Percentiles rank a stretch among this genome's conserved stretches.
phyloP scores from a whole-genome alignment of 768 basidiomycete species.

The Lepiota venenata region DNA sequence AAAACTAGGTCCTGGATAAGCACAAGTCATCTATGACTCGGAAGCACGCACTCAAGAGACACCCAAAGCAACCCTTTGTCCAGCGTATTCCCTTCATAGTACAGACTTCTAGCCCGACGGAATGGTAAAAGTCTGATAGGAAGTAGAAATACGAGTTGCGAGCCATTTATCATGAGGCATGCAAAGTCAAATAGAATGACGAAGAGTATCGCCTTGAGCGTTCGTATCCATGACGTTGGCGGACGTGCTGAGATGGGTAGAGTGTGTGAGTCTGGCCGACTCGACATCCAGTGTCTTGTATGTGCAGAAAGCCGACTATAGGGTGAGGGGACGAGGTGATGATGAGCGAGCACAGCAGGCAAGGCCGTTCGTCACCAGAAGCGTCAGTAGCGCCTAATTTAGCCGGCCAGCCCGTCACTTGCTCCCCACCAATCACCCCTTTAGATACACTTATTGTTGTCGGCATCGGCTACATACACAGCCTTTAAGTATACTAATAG shows the following conservation, averaged over 20 bases:
- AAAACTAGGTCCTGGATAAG: conserved; percentile 45
- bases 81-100: conserved; percentile 71
- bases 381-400: background rate
- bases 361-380: background rate
- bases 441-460: background rate
- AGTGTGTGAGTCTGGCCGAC: conserved; percentile 29
- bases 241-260: conserved; percentile 55
- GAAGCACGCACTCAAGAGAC: conserved; percentile 58
- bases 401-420: background rate
- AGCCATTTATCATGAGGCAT: conserved; percentile 65
- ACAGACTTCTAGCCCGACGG: conserved; percentile 47
- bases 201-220: conserved; percentile 48
- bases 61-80: conserved; percentile 81
- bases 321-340: conserved; percentile 11
- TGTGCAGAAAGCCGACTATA: background rate
- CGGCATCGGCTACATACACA: no score
- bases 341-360: conserved; percentile 6
- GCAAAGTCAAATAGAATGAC: conserved; percentile 56
- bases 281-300: conserved; percentile 17
- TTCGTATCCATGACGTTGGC: conserved; percentile 49
- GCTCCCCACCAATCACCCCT: background rate
- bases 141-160: conserved; percentile 70
- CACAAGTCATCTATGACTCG: background rate
- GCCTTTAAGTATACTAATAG: background rate
- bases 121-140: conserved; percentile 68